phyloP scores from a whole-genome alignment of 768 basidiomycete genomes.

The Boletus rubescentipes region DNA sequence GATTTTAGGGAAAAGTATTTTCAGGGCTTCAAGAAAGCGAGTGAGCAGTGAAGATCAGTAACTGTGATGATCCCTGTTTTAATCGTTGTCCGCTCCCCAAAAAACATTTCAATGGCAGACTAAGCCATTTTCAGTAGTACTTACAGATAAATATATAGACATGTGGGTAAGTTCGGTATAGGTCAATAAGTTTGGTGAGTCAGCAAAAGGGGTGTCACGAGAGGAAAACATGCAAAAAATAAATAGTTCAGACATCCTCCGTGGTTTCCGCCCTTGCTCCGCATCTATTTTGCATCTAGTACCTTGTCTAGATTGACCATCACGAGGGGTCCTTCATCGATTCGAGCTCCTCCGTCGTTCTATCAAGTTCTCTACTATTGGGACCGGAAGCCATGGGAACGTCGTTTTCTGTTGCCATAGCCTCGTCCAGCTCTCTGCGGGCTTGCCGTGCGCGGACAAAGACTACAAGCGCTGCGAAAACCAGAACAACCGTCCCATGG shows the following conservation, averaged over 20 bases:
- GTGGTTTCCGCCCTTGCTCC: background rate
- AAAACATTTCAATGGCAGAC: background rate
- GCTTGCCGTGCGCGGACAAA: constrained; percentile 60
- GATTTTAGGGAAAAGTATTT: constrained; percentile 90
- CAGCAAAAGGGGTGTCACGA: background rate
- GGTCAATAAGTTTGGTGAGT: background rate
- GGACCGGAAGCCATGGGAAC: background rate
- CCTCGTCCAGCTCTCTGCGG: constrained; percentile 61
- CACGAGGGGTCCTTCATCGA: background rate
- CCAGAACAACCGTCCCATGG: constrained; percentile 52
- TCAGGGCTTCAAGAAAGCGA: constrained; percentile 64
- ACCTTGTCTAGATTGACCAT: background rate
- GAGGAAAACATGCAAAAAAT: background rate
- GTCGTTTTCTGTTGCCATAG: constrained; percentile 33
- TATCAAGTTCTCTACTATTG: background rate
- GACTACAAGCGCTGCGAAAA: constrained; percentile 42
- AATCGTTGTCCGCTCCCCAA: too few species aligned
- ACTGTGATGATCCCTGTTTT: too few species aligned
- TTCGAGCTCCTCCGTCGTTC: background rate
- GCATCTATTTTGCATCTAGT: background rate
- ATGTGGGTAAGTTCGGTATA: background rate
- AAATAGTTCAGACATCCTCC: background rate
- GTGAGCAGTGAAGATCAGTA: constrained; percentile 4
- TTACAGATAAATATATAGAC: background rate
- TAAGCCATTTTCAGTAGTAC: background rate